phyloP scores from a whole-genome alignment of 345 rosid genomes.

The Syzygium grande region DNA sequence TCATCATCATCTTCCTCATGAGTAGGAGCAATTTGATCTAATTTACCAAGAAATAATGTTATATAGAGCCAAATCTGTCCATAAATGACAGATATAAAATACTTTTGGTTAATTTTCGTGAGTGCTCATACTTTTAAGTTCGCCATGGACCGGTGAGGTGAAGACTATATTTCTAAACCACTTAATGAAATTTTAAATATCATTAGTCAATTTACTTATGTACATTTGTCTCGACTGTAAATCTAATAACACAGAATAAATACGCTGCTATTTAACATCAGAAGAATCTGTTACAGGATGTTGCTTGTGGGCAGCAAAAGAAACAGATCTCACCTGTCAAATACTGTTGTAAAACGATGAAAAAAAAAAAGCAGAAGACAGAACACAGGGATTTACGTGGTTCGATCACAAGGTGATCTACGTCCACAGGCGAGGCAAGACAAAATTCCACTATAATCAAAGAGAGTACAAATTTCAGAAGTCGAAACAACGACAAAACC shows the following conservation, averaged over 20 bases:
- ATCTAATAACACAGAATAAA: background rate
- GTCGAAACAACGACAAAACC: no score
- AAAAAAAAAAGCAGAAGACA: no score
- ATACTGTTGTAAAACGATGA: no score
- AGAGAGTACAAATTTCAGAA: no score
- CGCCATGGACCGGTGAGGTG: background rate
- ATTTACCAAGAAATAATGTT: slow-evolving; percentile 3
- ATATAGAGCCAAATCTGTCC: background rate
- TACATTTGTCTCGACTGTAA: background rate
- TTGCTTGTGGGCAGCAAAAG: slow-evolving; percentile 49
- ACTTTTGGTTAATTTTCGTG: background rate
- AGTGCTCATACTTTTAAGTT: background rate
- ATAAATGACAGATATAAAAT: background rate
- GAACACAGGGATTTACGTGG: no score
- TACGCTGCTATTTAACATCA: slow-evolving; percentile 28
- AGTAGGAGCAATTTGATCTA: slow-evolving; percentile 58
- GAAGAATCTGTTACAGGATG: slow-evolving; percentile 18
- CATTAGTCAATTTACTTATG: background rate
- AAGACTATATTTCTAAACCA: background rate
- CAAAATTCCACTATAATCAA: no score
- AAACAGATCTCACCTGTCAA: slow-evolving; percentile 49
- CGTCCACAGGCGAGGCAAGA: no score
- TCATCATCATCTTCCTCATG: slow-evolving; percentile 56
- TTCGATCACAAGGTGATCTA: no score
- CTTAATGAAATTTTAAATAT: background rate